Evolutionary conservation across 2,329 filamentous ascomycete species (phyloP).

Genomic region (Exophiala mesophila): DNA sequence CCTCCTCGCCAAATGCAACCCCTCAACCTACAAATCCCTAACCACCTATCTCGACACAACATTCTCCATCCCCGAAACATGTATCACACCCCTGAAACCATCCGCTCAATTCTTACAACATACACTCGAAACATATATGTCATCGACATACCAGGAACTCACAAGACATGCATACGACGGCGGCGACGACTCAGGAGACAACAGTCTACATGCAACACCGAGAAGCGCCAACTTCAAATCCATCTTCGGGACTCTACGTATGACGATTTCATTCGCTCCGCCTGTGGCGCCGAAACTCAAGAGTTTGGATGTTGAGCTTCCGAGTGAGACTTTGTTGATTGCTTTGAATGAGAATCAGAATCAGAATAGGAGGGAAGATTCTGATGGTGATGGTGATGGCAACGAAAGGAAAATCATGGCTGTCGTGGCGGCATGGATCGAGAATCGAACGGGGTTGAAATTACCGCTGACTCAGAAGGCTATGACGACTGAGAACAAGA

Average conservation of each 20-base stretch:
- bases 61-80: slow-evolving; percentile 10
- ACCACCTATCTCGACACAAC: slow-evolving; percentile 10
- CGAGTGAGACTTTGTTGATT: slow-evolving; percentile 10
- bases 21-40: slow-evolving; percentile 10
- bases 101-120: slow-evolving; percentile 11
- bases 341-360: not conserved
- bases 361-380: no score
- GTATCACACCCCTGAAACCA: slow-evolving; percentile 16
- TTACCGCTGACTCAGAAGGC: slow-evolving; percentile 2
- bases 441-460: slow-evolving; percentile 5
- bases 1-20: slow-evolving; percentile 16
- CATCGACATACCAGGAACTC: slow-evolving; percentile 3
- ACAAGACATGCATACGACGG: not conserved
- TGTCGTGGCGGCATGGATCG: not conserved
- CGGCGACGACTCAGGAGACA: not conserved
- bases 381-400: not conserved
- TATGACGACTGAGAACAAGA: not conserved
- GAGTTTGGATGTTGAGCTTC: slow-evolving; percentile 20
- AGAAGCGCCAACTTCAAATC: not conserved
- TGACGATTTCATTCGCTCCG: slow-evolving; percentile 18
- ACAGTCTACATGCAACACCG: not conserved
- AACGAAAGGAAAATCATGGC: not conserved
- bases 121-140: slow-evolving; percentile 13
- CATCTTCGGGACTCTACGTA: slow-evolving; percentile 18
- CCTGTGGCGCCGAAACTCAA: slow-evolving; percentile 21